Base-by-base conservation (phyloP, 2,329 filamentous ascomycete genomes). In the Nemania sp. region DNA sequence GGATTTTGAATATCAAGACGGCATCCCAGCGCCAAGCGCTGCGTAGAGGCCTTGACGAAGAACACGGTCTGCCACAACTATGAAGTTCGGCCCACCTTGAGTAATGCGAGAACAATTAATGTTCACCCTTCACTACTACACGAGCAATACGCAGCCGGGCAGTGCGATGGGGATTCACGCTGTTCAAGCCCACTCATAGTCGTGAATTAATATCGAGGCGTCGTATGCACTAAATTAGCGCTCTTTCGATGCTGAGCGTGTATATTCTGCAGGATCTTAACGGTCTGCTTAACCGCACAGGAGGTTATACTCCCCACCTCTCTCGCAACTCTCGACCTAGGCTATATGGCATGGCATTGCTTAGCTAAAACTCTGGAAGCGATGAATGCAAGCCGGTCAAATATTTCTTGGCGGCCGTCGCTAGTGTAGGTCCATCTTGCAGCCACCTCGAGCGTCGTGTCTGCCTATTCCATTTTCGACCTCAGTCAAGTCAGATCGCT, bases 181-280 rank as follows among this genome's bases (percentile, higher is more conserved):
- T 57, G 64, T 51, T 58, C 49, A 54, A 63, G 62, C 52, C 64
- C 61, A 59, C 59, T 61, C 58, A 62, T 60, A 57, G 61, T 50
- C 62, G 54, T 57, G 56, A 61, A 55, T 66, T 66, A 67, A 68
- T 67, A 64, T 66, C 61, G 49, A 57, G 59, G 52, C 59, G 59
- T 65, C 57, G 61, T 64, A 64, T 54, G 61, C 54, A 54, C 57
- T 49, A 41, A 39, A 48, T 49, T 52, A 56, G 58, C 60, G 37
- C 49, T 61, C 61, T 57, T 58, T 63, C 53, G 56, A 57, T 52
- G 58, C 57, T 58, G 61, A 56, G 59, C 54, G 61, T 62, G 40
- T 62, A 55, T 64, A 57, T 57, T 12, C 37, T 40, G 52, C 57
- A 51, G 53, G 52, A 6, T 59, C 56, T 56, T 64, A 54, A 56